Conservation (phyloP, 495 filamentous ascomycete genomes). For the Aspergillus bridgeri region DNA sequence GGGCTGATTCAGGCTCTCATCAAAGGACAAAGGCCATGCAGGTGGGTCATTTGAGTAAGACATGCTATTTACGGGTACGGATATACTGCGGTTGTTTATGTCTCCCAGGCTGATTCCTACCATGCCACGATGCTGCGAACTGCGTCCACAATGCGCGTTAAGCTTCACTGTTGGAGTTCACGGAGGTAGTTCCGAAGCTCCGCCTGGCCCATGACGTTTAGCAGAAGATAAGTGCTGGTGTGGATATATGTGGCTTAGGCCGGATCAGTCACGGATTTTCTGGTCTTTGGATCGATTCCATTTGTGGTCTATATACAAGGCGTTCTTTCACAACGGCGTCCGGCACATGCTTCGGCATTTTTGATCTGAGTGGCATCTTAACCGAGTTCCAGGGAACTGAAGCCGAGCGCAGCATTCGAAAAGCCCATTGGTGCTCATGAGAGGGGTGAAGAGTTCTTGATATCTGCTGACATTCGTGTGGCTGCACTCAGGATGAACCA, state of each 20-base stretch:
- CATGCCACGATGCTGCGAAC: not conserved
- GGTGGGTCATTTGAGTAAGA: not conserved
- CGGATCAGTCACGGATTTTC: not conserved
- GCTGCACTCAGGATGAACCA: not conserved
- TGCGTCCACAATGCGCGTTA: not conserved
- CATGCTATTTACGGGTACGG: not conserved
- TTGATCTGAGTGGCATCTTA: not conserved
- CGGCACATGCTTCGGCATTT: not conserved
- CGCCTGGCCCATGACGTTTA: not conserved
- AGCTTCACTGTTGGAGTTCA: not conserved
- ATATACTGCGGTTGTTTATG: not conserved
- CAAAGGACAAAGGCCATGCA: not conserved
- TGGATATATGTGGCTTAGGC: not conserved
- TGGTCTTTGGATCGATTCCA: not conserved
- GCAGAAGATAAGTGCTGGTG: not conserved
- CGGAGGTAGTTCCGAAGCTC: not conserved
- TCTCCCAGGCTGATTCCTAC: not conserved
- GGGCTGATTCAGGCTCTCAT: not conserved
- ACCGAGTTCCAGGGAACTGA: not conserved
- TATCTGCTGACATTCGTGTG: not conserved
- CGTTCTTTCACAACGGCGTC: not conserved
- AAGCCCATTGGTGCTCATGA: not conserved
- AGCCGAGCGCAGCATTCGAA: not conserved
- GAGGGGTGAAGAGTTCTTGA: not conserved
- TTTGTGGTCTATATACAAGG: not conserved